Evolutionary conservation across 2,329 filamentous ascomycete species (phyloP).

Genomic region (Verticillium albo-atrum): DNA sequence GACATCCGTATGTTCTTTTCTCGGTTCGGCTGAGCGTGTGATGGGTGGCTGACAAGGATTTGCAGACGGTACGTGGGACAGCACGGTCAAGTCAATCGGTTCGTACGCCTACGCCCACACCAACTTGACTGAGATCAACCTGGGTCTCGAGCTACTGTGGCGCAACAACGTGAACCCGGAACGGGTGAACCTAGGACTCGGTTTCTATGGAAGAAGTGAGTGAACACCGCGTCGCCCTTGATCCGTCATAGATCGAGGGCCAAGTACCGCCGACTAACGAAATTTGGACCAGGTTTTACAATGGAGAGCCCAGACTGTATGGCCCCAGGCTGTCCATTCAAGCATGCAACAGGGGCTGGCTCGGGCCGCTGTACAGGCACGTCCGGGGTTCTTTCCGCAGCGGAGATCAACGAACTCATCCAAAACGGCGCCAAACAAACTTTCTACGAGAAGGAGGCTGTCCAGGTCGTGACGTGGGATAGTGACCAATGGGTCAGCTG

Average conservation of each 20-base stretch:
- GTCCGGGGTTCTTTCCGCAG: too few relatives aligned
- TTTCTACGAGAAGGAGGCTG: constrained; percentile 18
- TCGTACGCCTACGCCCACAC: constrained; percentile 32
- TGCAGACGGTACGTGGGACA: constrained; percentile 38
- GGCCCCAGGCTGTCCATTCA: too few relatives aligned
- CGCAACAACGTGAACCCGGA: constrained; percentile 34
- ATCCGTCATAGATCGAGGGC: too few relatives aligned
- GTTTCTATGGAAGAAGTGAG: constrained; percentile 44
- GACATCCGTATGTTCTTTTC: constrained; percentile 1
- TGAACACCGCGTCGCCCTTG: too few relatives aligned
- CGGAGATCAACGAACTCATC: constrained; percentile 21
- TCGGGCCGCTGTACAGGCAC: too few relatives aligned
- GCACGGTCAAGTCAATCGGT: constrained; percentile 19
- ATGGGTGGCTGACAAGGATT: too few relatives aligned
- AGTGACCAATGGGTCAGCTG: constrained; percentile 13
- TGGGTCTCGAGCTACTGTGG: constrained; percentile 41
- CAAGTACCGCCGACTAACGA: too few relatives aligned
- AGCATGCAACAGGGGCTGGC: too few relatives aligned
- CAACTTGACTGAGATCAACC: constrained; percentile 42
- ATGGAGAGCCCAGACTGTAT: too few relatives aligned
- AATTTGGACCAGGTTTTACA: too few relatives aligned
- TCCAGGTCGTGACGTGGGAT: constrained; percentile 19
- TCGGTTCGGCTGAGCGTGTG: not conserved
- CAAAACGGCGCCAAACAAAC: constrained; percentile 1
- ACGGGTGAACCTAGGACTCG: constrained; percentile 38